These are phyloP conservation scores for Ustilago cynodontis DNA, from an alignment of 1,284 basidiomycete genomes.

Conservation along the genomic window DNA sequence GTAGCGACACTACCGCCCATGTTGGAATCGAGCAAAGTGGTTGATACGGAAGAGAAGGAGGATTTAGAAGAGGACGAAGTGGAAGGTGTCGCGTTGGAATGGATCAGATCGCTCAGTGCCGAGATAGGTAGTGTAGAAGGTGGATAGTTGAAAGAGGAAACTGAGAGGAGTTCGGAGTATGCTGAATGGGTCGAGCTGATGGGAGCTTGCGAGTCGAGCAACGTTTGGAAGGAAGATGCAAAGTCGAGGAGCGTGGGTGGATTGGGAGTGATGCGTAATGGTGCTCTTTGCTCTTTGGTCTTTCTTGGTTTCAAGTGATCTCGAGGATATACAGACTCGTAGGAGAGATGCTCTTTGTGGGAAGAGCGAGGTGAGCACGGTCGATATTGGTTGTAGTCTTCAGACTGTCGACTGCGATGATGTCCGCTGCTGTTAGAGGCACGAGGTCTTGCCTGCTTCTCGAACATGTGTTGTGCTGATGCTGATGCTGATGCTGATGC, in stretches of 20 bases:
- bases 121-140: conserved; percentile 43
- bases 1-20: conserved; percentile 16
- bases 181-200: conserved; percentile 40
- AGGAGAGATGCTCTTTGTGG: not conserved
- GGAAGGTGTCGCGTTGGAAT: conserved; percentile 19
- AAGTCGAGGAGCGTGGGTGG: conserved; percentile 31
- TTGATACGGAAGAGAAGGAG: conserved; percentile 39
- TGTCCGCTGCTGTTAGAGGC: not conserved
- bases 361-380: not conserved
- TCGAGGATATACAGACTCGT: not conserved
- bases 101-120: conserved; percentile 24
- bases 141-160: conserved; percentile 30
- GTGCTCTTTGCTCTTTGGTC: not conserved
- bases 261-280: conserved; percentile 13
- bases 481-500: not conserved
- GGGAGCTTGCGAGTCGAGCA: conserved; percentile 45
- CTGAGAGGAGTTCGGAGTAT: conserved; percentile 45
- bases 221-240: conserved; percentile 41
- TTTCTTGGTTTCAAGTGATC: not conserved
- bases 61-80: conserved; percentile 32
- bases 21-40: conserved; percentile 4
- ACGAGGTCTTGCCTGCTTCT: not conserved
- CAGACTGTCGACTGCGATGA: not conserved
- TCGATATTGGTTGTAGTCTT: not conserved
- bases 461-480: not conserved